Evolutionary conservation across 2,329 filamentous ascomycete species (phyloP), one percentile per base, ranked within the genome.

Genomic region (Trichoderma atroviride): DNA sequence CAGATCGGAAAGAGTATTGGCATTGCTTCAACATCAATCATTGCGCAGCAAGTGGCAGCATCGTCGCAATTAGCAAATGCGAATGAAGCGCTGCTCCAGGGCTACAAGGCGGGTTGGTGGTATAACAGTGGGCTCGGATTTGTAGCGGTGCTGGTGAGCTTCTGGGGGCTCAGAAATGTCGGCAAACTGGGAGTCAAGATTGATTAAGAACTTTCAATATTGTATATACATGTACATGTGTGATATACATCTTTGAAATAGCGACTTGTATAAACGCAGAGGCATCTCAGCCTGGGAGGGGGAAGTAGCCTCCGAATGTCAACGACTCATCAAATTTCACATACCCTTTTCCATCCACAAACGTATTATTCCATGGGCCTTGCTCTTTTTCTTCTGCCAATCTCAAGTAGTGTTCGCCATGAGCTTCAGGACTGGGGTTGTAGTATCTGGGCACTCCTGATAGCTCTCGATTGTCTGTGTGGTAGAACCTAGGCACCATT

Each of bases 1-100:
- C 67, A 65, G 24, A 27, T 69, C 14, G 67, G 59, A n/a, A 65
- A 57, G 7, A 57, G 33, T n/a, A 22, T 69, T 14, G 67, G 67
- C 1, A 55, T 64, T 1, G 67, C 67, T 7, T 43, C 50, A 16
- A 56, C 52, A 1, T 50, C 59, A 37, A 57, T 65, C 27, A 64
- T 77, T 27, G 57, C 66, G 11, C 33, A 43, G 9, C 35, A 56
- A 10, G n/a, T 56, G 10, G 55, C 50, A 2, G 29, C 50, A 7
- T 43, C 22, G 10, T 56, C 24, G 19, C 27, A 57, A 0, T 4
- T 33, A 9, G 2, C 29, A 7, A 35, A 57, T 57, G 16, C 24
- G 4, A 65, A 57, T 16, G 33, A 43, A 35, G 52, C 50, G 27
- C 5, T 57, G 6, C 33, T 65, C 19, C 33, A 43, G 11, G 52